Evolutionary conservation across 176 grass and related monocot species (phyloP).

Genomic region (Thalia dealbata): DNA sequence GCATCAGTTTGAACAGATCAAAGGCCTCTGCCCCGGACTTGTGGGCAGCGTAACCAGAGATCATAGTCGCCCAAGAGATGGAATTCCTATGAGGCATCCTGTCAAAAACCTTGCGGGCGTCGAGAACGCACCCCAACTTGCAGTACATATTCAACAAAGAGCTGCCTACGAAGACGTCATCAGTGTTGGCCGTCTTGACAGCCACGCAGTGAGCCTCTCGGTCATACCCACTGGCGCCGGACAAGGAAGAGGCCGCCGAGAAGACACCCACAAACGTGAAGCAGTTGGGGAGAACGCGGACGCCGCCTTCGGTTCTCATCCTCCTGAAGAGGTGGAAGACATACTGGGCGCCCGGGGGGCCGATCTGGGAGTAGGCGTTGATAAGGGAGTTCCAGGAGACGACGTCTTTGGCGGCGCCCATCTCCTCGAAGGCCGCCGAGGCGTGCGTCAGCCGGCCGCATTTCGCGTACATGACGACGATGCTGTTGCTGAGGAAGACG

Average conservation of each 20-base stretch:
- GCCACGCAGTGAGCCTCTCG: slow-evolving; percentile 38
- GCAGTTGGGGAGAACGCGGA: slow-evolving; percentile 32
- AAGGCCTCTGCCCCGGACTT: slow-evolving; percentile 42
- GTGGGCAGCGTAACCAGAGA: slow-evolving; percentile 41
- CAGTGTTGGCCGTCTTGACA: slow-evolving; percentile 22
- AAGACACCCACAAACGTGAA: slow-evolving; percentile 49
- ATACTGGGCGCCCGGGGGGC: slow-evolving; percentile 5
- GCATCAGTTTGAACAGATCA: slow-evolving; percentile 42
- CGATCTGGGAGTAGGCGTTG: slow-evolving; percentile 40
- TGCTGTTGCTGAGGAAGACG: slow-evolving; percentile 46
- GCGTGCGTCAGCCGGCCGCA: slow-evolving; percentile 26
- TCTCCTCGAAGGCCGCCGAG: slow-evolving; percentile 29
- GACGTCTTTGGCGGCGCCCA: slow-evolving; percentile 20
- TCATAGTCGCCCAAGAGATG: slow-evolving; percentile 53
- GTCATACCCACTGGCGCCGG: neutral
- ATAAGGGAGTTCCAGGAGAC: slow-evolving; percentile 71
- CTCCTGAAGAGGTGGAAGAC: slow-evolving; percentile 34
- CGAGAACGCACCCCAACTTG: slow-evolving; percentile 26
- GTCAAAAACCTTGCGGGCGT: slow-evolving; percentile 55
- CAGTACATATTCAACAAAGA: slow-evolving; percentile 60
- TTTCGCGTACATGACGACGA: slow-evolving; percentile 55
- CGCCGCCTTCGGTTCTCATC: slow-evolving; percentile 33
- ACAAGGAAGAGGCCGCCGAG: slow-evolving; percentile 30
- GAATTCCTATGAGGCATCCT: slow-evolving; percentile 41
- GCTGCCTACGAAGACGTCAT: slow-evolving; percentile 42